Evolutionary conservation across 2,329 filamentous ascomycete species (phyloP).

Genomic region (Penicillium sp.): DNA sequence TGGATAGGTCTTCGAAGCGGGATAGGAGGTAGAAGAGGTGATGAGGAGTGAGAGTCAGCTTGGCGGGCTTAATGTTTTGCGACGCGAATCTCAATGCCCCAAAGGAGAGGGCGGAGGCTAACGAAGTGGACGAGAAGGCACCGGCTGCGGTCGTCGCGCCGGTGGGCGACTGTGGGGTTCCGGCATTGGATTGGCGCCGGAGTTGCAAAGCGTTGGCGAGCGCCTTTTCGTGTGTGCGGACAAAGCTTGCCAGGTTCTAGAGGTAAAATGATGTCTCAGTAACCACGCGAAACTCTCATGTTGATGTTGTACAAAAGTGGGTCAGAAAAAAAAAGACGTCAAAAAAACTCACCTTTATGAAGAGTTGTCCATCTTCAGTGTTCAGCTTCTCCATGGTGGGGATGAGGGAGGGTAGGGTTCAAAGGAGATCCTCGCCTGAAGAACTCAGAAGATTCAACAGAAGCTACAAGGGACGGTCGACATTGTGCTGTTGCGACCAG

Average conservation of each 20-base stretch:
- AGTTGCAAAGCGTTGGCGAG: constrained; percentile 93
- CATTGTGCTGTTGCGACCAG: constrained; percentile 34
- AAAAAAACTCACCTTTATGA: constrained; percentile 43
- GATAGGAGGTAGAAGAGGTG: constrained; percentile 96
- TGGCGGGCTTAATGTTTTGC: constrained; percentile 81
- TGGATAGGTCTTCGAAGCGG: constrained; percentile 88
- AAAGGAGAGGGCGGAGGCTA: constrained; percentile 81
- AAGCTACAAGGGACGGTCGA: constrained; percentile 30
- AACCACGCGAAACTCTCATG: neutral
- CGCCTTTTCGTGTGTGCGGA: constrained; percentile 95
- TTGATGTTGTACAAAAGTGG: neutral
- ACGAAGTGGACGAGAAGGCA: constrained; percentile 67
- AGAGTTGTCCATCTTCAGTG: constrained; percentile 52
- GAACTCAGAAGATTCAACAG: constrained; percentile 39
- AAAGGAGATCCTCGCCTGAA: constrained; percentile 27
- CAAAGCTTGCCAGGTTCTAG: constrained; percentile 92
- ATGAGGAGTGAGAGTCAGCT: constrained; percentile 89
- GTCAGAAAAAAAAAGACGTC: neutral
- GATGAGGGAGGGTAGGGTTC: constrained; percentile 28
- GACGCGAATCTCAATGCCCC: constrained; percentile 83
- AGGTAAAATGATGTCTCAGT: neutral
- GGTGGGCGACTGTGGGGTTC: constrained; percentile 53
- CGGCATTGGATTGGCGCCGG: constrained; percentile 68
- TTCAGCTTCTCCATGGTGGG: constrained; percentile 50
- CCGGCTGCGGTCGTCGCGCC: constrained; percentile 57